A percentile compares a stretch with the other conserved stretches of the same genome.
Evolutionary conservation across 306 rosid genomes (phyloP).

Genomic region (Argentina anserina): DNA sequence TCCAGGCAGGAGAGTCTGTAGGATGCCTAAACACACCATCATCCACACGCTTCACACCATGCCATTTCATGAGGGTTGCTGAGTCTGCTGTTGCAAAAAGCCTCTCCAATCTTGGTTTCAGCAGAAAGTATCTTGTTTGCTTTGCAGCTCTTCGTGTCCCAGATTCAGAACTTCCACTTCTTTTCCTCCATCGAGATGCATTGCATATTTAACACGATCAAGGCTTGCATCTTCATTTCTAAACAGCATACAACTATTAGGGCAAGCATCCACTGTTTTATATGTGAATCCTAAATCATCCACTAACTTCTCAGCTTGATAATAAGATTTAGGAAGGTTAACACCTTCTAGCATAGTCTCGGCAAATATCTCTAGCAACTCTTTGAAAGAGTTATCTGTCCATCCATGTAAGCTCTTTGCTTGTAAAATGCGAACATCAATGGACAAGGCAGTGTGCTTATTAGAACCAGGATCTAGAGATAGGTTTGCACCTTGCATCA

Average conservation of each 20-base stretch:
- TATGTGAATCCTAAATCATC: neutral
- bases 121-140: neutral
- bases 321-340: neutral
- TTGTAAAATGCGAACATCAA: too few relatives aligned
- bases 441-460: neutral
- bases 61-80: neutral
- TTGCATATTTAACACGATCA: neutral
- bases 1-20: neutral
- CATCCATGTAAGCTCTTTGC: neutral
- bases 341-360: neutral
- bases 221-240: neutral
- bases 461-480: neutral
- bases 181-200: neutral
- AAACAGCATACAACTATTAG: neutral
- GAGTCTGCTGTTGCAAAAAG: neutral
- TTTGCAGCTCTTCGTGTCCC: neutral
- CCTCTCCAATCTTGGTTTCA: neutral
- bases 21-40: conserved; percentile 4
- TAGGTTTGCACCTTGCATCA: neutral
- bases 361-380: too few relatives aligned
- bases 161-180: neutral
- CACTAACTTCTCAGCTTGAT: neutral
- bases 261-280: neutral
- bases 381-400: neutral
- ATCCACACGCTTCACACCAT: neutral